Conservation (phyloP, 768 basidiomycete species). For the Erythrobasidium yunnanense region DNA sequence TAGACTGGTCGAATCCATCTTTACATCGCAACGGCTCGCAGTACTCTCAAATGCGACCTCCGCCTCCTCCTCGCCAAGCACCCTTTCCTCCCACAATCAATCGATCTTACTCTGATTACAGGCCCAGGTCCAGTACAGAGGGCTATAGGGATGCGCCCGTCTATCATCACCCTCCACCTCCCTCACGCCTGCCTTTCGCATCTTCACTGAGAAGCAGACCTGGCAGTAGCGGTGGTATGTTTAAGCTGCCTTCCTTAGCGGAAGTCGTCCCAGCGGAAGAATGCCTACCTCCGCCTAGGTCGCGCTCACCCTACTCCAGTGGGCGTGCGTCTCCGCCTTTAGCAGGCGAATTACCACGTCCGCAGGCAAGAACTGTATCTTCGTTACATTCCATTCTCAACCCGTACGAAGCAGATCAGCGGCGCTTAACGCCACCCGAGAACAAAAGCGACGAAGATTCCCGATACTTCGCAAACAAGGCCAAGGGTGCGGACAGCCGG, state of each 20-base stretch:
- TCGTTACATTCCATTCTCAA: not conserved
- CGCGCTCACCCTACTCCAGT: too few species aligned
- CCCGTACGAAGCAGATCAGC: not conserved
- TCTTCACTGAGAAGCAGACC: not conserved
- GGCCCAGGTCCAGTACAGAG: too few species aligned
- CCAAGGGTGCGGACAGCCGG: too few species aligned
- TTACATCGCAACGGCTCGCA: too few species aligned
- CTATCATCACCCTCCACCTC: too few species aligned
- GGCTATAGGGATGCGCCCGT: too few species aligned
- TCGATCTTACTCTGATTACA: too few species aligned
- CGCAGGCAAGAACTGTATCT: not conserved
- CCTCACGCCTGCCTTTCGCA: not conserved
- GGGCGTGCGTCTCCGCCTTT: not conserved
- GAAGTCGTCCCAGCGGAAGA: not conserved
- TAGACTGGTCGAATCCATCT: too few species aligned
- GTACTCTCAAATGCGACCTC: too few species aligned
- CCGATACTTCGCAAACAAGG: constrained; percentile 2
- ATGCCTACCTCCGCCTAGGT: not conserved
- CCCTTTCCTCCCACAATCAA: too few species aligned
- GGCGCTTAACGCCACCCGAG: not conserved
- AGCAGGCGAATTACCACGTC: not conserved
- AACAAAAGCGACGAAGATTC: constrained; percentile 6
- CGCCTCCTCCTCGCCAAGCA: too few species aligned
- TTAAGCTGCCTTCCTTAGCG: not conserved
- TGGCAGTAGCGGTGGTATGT: not conserved